Evolutionary conservation across 192 early-diverging fungal genomes (phyloP).

Genomic region (Coemansia sp.): DNA sequence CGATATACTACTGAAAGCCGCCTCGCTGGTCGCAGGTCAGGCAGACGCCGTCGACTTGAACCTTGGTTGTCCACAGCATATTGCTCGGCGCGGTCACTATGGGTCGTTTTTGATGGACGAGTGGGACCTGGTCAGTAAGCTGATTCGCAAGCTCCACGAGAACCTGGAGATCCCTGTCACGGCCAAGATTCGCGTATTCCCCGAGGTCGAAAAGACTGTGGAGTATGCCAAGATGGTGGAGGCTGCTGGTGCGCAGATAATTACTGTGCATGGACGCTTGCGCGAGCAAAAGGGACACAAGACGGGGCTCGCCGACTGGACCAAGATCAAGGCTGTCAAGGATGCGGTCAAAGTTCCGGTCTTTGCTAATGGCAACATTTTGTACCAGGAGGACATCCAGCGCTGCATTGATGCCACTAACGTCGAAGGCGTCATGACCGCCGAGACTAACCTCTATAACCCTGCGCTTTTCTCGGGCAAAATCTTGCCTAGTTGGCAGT

Average conservation of each 20-base stretch:
- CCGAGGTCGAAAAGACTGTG: constrained; percentile 86
- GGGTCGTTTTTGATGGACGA: constrained; percentile 95
- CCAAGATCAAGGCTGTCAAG: constrained; percentile 82
- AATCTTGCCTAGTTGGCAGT: constrained; percentile 67
- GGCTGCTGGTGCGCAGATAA: constrained; percentile 84
- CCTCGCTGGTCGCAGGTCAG: constrained; percentile 72
- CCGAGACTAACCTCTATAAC: constrained; percentile 83
- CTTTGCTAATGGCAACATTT: constrained; percentile 97
- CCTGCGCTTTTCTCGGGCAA: constrained; percentile 79
- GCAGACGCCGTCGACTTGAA: constrained; percentile 97
- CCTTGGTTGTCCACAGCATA: constrained; percentile 95
- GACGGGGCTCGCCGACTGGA: constrained; percentile 96
- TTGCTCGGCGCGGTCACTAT: constrained; percentile 88
- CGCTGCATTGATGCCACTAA: constrained; percentile 81
- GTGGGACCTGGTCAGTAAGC: constrained; percentile 67
- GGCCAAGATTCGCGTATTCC: constrained; percentile 92
- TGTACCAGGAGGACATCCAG: constrained; percentile 88
- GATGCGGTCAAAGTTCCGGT: constrained; percentile 86
- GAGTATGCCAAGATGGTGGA: constrained; percentile 96
- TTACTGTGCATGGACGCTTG: constrained; percentile 92
- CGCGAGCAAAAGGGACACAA: constrained; percentile 97
- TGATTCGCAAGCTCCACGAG: constrained; percentile 75
- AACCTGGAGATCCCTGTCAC: constrained; percentile 88
- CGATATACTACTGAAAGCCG: constrained; percentile 75
- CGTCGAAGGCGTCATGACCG: constrained; percentile 93